These are phyloP conservation scores for Aspergillus luchuensis DNA, from an alignment of 2,329 filamentous ascomycete species.

Conservation along the genomic window DNA sequence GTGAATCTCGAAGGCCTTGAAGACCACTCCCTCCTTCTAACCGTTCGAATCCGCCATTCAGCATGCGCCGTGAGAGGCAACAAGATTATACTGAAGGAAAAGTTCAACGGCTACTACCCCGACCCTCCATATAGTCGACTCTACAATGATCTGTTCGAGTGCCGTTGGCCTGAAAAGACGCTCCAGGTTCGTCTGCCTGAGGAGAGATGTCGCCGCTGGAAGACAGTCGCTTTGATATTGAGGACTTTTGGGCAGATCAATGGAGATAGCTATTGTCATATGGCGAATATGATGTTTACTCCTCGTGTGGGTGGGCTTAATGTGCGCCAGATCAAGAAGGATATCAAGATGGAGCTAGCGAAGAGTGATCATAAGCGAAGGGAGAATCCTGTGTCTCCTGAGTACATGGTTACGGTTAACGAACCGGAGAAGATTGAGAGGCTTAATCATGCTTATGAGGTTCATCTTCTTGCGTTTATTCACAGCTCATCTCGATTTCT, in stretches of 20 bases:
- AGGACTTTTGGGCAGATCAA: conserved; percentile 30
- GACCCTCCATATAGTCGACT: conserved; percentile 22
- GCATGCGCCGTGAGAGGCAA: conserved; percentile 17
- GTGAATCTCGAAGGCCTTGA: conserved; percentile 32
- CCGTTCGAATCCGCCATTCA: conserved; percentile 21
- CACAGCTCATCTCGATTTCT: conserved; percentile 2
- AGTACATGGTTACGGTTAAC: background rate
- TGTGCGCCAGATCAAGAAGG: conserved; percentile 24
- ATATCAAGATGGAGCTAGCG: conserved; percentile 11
- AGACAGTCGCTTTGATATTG: conserved; percentile 32
- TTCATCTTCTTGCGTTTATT: conserved; percentile 5
- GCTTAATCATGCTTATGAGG: conserved; percentile 2
- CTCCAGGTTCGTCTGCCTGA: conserved; percentile 30
- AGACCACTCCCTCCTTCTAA: conserved; percentile 31
- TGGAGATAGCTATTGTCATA: conserved; percentile 22
- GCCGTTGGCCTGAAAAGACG: conserved; percentile 18
- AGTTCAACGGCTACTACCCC: conserved; percentile 23
- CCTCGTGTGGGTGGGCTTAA: conserved; percentile 27
- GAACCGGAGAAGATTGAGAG: conserved; percentile 1
- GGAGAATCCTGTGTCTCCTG: background rate
- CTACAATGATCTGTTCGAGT: conserved; percentile 23
- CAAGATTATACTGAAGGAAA: conserved; percentile 24
- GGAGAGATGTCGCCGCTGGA: conserved; percentile 27
- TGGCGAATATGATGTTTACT: conserved; percentile 22
- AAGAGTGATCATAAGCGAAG: background rate